Evolutionary conservation across 345 rosid species (phyloP), one percentile per base, ranked within the genome.

Genomic region (Eucalyptus camaldulensis): DNA sequence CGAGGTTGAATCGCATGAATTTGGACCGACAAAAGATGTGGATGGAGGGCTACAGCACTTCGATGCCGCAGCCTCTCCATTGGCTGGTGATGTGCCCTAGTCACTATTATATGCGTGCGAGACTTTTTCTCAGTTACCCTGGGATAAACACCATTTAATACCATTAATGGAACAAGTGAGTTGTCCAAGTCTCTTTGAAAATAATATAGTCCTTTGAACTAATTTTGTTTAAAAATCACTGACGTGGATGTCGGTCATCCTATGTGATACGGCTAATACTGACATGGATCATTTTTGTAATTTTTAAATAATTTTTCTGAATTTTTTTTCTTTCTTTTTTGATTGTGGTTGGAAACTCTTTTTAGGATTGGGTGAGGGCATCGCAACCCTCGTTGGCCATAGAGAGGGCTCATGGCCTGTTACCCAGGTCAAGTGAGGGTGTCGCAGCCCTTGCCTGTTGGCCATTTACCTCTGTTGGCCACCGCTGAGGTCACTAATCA

Each of bases 191-290:
- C 45, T 17, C 44, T 37, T 2, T 10, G 8, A 60, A 2, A 10
- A 60, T 60, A 60, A 25, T 11, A 11, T 60, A 12, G 14, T 60
- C 6, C 2, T 60, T 27, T 11, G 7, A 29, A 13, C n/a, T 60
- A 12, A 60, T 60, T 60, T 60, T 60, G 8, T 9, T 3, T 13
- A 27, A 0, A 25, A 27, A 60, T 12, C 7, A 11, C 31, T 12
- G 4, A 60, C 8, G 0, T 25, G 1, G 0, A 60, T 13, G 2
- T 0, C 2, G 14, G 4, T 6, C 16, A 1, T 60, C 67, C 1
- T 60, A 27, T 12, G 15, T 60, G 15, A 13, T 0, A 12, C 1
- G 6, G 0, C 2, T 0, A 1, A 5, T 6, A 6, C 4, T 1
- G 16, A 60, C 8, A 4, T 60, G 1, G 7, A 60, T 25, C 27